A percentile compares a stretch with the other conserved stretches of the same genome.
phyloP scores from a whole-genome alignment of 768 basidiomycete species.

The Boletus rubescentipes region DNA sequence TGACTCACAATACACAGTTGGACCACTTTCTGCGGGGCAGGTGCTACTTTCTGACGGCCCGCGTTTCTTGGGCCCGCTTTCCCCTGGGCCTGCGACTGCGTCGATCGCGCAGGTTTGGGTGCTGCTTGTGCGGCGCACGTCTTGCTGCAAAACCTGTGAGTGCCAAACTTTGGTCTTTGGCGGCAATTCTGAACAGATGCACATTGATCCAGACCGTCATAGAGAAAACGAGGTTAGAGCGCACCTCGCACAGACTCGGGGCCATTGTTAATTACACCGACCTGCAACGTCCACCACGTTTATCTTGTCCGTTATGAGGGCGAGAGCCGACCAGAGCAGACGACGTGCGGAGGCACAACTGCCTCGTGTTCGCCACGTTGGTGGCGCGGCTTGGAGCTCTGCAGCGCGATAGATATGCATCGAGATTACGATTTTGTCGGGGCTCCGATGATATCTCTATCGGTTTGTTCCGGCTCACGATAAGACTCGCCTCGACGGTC shows the following conservation, averaged over 20 bases:
- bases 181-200: slow-evolving; percentile 47
- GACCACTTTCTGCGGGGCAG: slow-evolving; percentile 17
- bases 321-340: slow-evolving; percentile 8
- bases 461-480: slow-evolving; percentile 12
- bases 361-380: slow-evolving; percentile 31
- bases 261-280: slow-evolving; percentile 26
- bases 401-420: slow-evolving; percentile 3
- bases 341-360: slow-evolving; percentile 1
- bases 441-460: slow-evolving; percentile 9
- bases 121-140: slow-evolving; percentile 48
- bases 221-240: slow-evolving; percentile 5
- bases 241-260: slow-evolving; percentile 31
- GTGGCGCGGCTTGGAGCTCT: slow-evolving; percentile 8
- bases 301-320: slow-evolving; percentile 10
- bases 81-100: slow-evolving; percentile 13
- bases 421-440: background rate
- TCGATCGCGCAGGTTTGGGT: slow-evolving; percentile 10
- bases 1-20: slow-evolving; percentile 31
- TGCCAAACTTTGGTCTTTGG: slow-evolving; percentile 50
- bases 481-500: slow-evolving; percentile 12
- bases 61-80: slow-evolving; percentile 13
- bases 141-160: slow-evolving; percentile 58
- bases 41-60: slow-evolving; percentile 12
- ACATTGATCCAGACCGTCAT: slow-evolving; percentile 6
- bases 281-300: slow-evolving; percentile 4